These are phyloP conservation scores for Torulaspora microellipsoides DNA, from an alignment of 805 yeast genomes.

Conservation along the genomic window DNA sequence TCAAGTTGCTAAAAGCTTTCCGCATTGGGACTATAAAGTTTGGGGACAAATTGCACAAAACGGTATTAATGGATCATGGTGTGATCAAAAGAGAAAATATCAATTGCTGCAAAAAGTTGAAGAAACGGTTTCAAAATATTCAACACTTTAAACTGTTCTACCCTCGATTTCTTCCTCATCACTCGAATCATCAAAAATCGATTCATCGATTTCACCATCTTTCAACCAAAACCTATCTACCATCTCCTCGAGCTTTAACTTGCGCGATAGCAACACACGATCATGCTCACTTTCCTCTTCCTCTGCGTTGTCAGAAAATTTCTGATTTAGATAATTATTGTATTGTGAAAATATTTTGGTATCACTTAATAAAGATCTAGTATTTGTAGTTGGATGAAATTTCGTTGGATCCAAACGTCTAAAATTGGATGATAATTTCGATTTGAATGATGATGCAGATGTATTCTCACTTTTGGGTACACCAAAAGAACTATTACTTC, in stretches of 20 bases:
- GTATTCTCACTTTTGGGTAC: no score
- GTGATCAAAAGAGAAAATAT: conserved; percentile 51
- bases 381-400: conserved; percentile 5
- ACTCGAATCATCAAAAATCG: conserved; percentile 31
- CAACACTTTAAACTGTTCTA: background rate
- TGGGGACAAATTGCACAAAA: conserved; percentile 65
- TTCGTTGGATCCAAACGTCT: conserved; percentile 8
- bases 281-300: background rate
- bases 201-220: conserved; percentile 23
- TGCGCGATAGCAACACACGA: background rate
- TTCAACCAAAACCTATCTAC: conserved; percentile 27
- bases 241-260: conserved; percentile 15
- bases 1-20: conserved; percentile 58
- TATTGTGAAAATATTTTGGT: conserved; percentile 12
- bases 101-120: conserved; percentile 45
- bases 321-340: conserved; percentile 17
- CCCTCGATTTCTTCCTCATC: conserved; percentile 22
- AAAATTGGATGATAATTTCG: background rate
- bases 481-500: no score
- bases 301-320: background rate
- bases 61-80: conserved; percentile 72
- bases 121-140: conserved; percentile 37
- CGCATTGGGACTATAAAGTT: conserved; percentile 50
- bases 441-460: background rate
- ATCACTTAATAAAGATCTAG: background rate